Conservation (phyloP, 2,329 filamentous ascomycete genomes). For the Aureobasidium sp. region DNA sequence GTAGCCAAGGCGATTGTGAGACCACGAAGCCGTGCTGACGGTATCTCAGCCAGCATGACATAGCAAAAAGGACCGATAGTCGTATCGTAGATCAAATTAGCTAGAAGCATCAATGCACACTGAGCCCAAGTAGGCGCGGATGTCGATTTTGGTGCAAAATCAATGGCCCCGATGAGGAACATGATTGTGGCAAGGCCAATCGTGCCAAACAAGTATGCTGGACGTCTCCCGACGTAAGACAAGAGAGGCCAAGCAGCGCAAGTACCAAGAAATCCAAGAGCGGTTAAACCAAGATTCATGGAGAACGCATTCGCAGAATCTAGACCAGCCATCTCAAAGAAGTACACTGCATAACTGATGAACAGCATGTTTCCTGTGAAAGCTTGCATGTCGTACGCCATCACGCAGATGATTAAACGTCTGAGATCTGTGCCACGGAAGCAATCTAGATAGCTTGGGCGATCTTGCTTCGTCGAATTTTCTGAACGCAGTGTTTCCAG, state of each 20-base stretch:
- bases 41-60: slow-evolving; percentile 16
- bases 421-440: slow-evolving; percentile 37
- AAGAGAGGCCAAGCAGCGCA: slow-evolving; percentile 36
- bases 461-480: neutral
- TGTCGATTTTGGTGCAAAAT: slow-evolving; percentile 26
- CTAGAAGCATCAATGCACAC: slow-evolving; percentile 24
- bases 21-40: slow-evolving; percentile 14
- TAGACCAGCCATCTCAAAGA: slow-evolving; percentile 40
- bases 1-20: slow-evolving; percentile 17
- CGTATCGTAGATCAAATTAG: slow-evolving; percentile 12
- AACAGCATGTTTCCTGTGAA: slow-evolving; percentile 34
- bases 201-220: slow-evolving; percentile 32
- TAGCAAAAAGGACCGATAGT: slow-evolving; percentile 19
- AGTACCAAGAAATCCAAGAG: slow-evolving; percentile 37
- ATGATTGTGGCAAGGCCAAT: slow-evolving; percentile 21
- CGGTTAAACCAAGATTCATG: slow-evolving; percentile 33
- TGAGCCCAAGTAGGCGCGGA: slow-evolving; percentile 32
- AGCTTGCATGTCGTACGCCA: slow-evolving; percentile 39
- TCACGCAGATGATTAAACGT: slow-evolving; percentile 37
- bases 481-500: neutral
- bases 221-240: slow-evolving; percentile 32
- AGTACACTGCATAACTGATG: slow-evolving; percentile 41
- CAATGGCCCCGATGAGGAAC: slow-evolving; percentile 34
- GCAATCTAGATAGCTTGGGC: slow-evolving; percentile 29
- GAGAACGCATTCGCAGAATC: slow-evolving; percentile 33